Evolutionary conservation across 2,329 filamentous ascomycete species (phyloP).

Genomic region (Sphaerostilbella broomeana): DNA sequence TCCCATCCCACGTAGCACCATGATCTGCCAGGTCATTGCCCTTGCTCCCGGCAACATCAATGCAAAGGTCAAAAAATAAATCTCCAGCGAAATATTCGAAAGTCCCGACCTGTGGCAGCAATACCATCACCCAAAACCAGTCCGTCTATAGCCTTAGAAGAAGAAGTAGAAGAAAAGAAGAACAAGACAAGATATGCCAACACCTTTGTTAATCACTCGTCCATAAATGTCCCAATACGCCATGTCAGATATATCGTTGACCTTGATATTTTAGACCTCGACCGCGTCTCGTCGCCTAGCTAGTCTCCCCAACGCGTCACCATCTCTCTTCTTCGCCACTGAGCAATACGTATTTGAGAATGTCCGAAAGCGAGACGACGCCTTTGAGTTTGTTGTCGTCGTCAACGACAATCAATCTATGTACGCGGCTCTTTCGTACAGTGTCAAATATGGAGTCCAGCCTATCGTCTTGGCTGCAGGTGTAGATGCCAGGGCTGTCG

Average conservation of each 20-base stretch:
- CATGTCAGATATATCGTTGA: slow-evolving; percentile 8
- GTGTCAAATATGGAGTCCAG: slow-evolving; percentile 96
- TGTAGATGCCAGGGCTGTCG: slow-evolving; percentile 95
- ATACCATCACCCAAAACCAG: slow-evolving; percentile 1
- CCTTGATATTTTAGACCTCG: not conserved
- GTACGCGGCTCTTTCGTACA: slow-evolving; percentile 88
- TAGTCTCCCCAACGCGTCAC: not conserved
- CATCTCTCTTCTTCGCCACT: slow-evolving; percentile 58
- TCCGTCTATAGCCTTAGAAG: slow-evolving; percentile 5
- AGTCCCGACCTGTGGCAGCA: not conserved
- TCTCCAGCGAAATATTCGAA: not conserved
- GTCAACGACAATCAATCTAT: slow-evolving; percentile 88
- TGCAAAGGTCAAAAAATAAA: no score
- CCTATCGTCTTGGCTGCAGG: slow-evolving; percentile 83
- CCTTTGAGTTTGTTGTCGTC: slow-evolving; percentile 80
- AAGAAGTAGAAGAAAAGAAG: slow-evolving; percentile 1
- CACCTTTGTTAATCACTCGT: slow-evolving; percentile 2
- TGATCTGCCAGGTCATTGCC: not conserved
- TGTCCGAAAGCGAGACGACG: slow-evolving; percentile 89
- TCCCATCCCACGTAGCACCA: no score
- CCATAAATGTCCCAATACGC: slow-evolving; percentile 12
- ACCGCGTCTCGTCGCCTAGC: not conserved
- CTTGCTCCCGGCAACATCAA: no score
- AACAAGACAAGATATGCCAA: slow-evolving; percentile 7
- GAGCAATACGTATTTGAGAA: slow-evolving; percentile 87